Base-by-base conservation (phyloP, 306 rosid species). In the Abrus pulchellus region DNA sequence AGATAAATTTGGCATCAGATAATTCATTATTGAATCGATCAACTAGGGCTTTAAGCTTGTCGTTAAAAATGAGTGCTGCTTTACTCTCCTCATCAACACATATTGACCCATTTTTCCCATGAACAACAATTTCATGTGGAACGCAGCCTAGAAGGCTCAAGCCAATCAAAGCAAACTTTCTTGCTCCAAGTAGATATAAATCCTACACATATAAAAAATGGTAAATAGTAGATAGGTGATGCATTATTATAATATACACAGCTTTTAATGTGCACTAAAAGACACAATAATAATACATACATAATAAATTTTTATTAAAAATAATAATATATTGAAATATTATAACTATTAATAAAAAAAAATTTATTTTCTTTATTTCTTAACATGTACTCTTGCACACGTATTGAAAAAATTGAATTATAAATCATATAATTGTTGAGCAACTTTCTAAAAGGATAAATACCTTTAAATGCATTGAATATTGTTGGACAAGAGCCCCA, bases 181-280 rank as follows among this genome's bases (percentile, higher is more conserved):
- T 94, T 57, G 90, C 97, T 78, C 97, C 97, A 32, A 79, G 52
- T 27, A 4, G 40, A 60, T 89, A 57, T 88, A 93, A 79, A 2
- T 10, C 80, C 91, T 91, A 53, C 50, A 14, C 27, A 43, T 13
- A 14, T 1, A 45, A 49, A 45, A 2, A n/a, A 20, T 56, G 43
- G 6, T 44, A 52, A 20, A 53, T 1, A 41, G 3, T 14, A 20
- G 9, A 72, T 5, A 20, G 20, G 20, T 20, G 20, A 20, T 20
- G 20, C 20, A 20, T 20, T 0, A 20, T 20, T 20, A 20, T 20
- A 20, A 20, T 20, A 20, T 20, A 20, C 0, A 20, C 20, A 20
- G 20, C 0, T 20, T 20, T 20, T 20, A 20, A 20, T 20, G 20
- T 20, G 20, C 20, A 20, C 20, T 20, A 20, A 20, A 20, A 20